Conservation (phyloP, 345 rosid species). For the Anastatica hierochuntica region DNA sequence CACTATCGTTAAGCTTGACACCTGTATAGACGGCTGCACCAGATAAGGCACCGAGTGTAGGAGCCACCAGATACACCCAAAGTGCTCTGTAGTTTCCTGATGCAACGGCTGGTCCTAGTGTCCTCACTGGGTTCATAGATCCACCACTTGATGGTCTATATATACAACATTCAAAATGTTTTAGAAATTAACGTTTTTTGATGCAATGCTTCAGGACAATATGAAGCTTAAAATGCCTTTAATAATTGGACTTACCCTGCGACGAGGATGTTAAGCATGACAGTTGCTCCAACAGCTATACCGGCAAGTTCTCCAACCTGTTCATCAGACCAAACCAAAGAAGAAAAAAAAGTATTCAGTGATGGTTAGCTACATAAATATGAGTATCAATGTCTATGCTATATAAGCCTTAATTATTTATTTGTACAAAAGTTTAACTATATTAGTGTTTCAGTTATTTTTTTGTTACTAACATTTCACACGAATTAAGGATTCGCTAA, state of each 20-base stretch:
- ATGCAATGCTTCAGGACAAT: not conserved
- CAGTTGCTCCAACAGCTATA: conserved; percentile 96
- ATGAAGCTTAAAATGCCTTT: not conserved
- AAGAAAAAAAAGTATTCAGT: too few species aligned
- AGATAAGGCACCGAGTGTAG: conserved; percentile 71
- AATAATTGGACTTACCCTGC: conserved; percentile 53
- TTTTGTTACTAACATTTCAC: too few species aligned
- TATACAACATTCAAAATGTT: not conserved
- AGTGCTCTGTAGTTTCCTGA: conserved; percentile 67
- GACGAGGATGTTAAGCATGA: conserved; percentile 87
- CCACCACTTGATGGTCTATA: conserved; percentile 79
- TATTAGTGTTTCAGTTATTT: too few species aligned
- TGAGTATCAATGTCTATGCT: not conserved
- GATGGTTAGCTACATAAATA: not conserved
- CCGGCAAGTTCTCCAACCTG: conserved; percentile 98
- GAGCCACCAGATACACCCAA: conserved; percentile 83
- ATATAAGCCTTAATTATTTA: not conserved
- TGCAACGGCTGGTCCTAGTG: conserved; percentile 90
- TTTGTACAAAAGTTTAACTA: too few species aligned
- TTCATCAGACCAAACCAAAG: not conserved
- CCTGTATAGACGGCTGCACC: conserved; percentile 71
- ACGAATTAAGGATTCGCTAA: too few species aligned
- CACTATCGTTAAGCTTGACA: conserved; percentile 68
- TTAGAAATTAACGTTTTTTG: not conserved
- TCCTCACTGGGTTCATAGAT: conserved; percentile 40